These are phyloP conservation scores for Sutorius australiensis DNA, from an alignment of 768 basidiomycete genomes.

Conservation along the genomic window DNA sequence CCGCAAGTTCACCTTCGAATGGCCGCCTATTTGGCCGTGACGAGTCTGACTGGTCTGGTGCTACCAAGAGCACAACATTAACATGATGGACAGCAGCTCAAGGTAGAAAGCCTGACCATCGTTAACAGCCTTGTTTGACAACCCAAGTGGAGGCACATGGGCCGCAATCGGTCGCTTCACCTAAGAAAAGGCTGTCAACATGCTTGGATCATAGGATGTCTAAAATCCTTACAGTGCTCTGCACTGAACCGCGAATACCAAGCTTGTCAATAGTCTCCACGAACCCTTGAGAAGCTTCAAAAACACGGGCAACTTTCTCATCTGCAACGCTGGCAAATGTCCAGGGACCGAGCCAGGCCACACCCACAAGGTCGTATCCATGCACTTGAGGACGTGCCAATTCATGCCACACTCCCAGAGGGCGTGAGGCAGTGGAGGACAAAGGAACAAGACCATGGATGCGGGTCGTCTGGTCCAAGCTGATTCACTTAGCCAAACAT, in stretches of 20 bases:
- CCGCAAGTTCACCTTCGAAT: slow-evolving; percentile 87
- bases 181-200: slow-evolving; percentile 33
- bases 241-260: slow-evolving; percentile 43
- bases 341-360: slow-evolving; percentile 68
- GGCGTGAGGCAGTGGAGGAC: slow-evolving; percentile 2
- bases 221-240: slow-evolving; percentile 44
- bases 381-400: slow-evolving; percentile 92
- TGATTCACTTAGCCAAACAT: slow-evolving; percentile 28
- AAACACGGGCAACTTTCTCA: slow-evolving; percentile 92
- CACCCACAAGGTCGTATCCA: slow-evolving; percentile 88
- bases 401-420: slow-evolving; percentile 67
- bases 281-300: slow-evolving; percentile 85
- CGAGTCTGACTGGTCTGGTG: slow-evolving; percentile 14
- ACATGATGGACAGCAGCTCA: neutral
- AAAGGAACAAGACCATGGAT: slow-evolving; percentile 63
- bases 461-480: slow-evolving; percentile 88
- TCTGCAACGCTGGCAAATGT: slow-evolving; percentile 90
- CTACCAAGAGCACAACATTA: slow-evolving; percentile 8
- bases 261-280: slow-evolving; percentile 57
- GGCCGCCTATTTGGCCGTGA: slow-evolving; percentile 43
- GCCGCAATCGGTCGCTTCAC: slow-evolving; percentile 69
- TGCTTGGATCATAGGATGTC: neutral
- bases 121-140: slow-evolving; percentile 89
- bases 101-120: slow-evolving; percentile 44
- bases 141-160: slow-evolving; percentile 86